Evolutionary conservation across 176 grass and related monocot genomes (phyloP).

Genomic region (Hordeum marinum): DNA sequence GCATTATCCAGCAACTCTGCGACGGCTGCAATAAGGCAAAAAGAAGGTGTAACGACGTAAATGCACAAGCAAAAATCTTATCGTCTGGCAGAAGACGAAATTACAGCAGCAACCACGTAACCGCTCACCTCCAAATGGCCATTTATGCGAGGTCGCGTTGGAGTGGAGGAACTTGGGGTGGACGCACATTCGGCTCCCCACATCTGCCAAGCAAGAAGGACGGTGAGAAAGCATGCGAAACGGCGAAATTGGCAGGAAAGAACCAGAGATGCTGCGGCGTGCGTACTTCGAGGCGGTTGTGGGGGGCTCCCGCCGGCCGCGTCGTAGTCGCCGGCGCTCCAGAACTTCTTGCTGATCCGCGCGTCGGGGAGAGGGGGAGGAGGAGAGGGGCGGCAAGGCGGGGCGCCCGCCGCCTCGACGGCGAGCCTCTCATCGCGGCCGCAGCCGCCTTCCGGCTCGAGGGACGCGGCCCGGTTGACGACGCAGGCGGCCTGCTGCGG

Average conservation of each 20-base stretch:
- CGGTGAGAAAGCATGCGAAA: neutral
- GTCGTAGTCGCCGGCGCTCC: constrained; percentile 60
- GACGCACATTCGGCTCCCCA: constrained; percentile 45
- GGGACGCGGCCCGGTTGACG: constrained; percentile 20
- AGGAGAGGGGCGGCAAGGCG: neutral
- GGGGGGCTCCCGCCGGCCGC: neutral
- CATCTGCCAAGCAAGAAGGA: constrained; percentile 2
- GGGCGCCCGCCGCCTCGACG: neutral
- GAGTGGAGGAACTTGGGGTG: constrained; percentile 74
- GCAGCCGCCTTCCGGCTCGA: neutral
- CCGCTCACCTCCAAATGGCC: constrained; percentile 61
- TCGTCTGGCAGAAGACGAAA: neutral
- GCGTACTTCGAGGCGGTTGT: constrained; percentile 28
- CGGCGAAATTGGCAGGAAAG: neutral
- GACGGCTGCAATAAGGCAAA: constrained; percentile 34
- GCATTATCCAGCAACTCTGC: constrained; percentile 67
- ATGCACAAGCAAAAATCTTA: neutral
- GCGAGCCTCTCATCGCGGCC: neutral
- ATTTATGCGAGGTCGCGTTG: constrained; percentile 69
- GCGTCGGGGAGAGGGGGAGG: neutral
- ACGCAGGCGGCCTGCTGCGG: neutral
- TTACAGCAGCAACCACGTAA: neutral
- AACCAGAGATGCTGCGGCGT: neutral
- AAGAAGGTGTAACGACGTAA: neutral
- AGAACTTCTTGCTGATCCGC: constrained; percentile 42